Base-by-base conservation (phyloP, 2,329 filamentous ascomycete species). In the Lachnellula suecica region DNA sequence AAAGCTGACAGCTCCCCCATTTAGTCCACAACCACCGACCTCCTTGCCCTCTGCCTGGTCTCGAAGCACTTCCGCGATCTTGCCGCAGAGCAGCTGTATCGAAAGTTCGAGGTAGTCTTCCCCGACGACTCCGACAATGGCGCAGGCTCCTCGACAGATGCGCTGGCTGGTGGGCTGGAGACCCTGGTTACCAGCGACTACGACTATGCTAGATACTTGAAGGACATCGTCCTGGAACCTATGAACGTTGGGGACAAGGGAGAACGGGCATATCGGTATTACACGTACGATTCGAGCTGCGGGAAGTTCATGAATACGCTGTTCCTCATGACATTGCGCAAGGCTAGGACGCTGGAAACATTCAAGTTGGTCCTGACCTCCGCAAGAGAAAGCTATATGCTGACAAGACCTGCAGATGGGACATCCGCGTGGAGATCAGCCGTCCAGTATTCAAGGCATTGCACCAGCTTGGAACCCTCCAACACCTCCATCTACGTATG, bases 251-350 rank as follows among this genome's bases (percentile, higher is more conserved):
- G 79, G 8, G 65, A 71, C 47, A 79, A 79, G 64, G 79, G 74
- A n/a, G 79, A 83, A 58, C 63, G 69, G 17, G 73, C 77, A 20
- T 82, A 82, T 61, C 75, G 77, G 49, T 70, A 75, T 1, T 84
- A 83, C 57, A 70, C 78, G 7, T 79, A 79, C 60, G 78, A 70
- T 50, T 67, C 74, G 27, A 82, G 77, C 64, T 83, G 79, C 61
- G 83, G 82, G 47, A 85, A 83, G 68, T 84, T 86, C 51, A 74
- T 87, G 65, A 86, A 83, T 59, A 84, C 81, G 0, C 66, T 87
- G 38, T 66, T 87, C 5, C 73, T 79, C 25, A 62, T 84, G 62
- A 77, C 80, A 1, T 63, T 87, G 54, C 79, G 77, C 59, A 81
- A 79, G 58, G 76, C 82, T 24, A 73, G 68, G 40, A 70, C 73